These are phyloP conservation scores for Exophiala sp. DNA, from an alignment of 2,329 filamentous ascomycete genomes.

Conservation along the genomic window DNA sequence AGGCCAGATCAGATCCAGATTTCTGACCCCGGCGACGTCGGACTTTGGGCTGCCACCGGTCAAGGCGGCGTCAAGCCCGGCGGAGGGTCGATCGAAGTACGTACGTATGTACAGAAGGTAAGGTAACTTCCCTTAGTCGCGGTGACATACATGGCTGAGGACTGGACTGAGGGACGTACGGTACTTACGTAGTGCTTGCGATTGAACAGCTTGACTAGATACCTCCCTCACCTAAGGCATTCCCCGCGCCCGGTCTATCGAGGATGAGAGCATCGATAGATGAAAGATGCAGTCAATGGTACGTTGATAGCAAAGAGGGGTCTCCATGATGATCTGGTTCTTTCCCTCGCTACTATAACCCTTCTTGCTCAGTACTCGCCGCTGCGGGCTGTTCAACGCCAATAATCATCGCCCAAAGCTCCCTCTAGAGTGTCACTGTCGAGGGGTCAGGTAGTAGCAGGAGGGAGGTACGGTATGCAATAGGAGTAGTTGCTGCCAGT, in stretches of 20 bases:
- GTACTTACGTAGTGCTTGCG: too few species aligned
- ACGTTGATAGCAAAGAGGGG: neutral
- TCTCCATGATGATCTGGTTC: neutral
- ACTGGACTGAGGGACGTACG: constrained; percentile 7
- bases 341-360: constrained; percentile 7
- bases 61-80: too few species aligned
- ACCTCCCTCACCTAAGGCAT: neutral
- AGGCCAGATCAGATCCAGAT: too few species aligned
- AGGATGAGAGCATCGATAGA: neutral
- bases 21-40: too few species aligned
- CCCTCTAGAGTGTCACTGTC: too few species aligned
- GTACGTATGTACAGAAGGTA: too few species aligned
- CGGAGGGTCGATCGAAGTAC: too few species aligned
- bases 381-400: constrained; percentile 11
- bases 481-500: too few species aligned
- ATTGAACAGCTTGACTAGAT: too few species aligned
- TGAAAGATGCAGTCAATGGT: neutral
- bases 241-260: constrained; percentile 1
- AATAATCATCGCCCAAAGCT: constrained; percentile 10
- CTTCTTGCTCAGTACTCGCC: neutral
- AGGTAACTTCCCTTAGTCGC: too few species aligned
- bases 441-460: too few species aligned
- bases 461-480: too few species aligned
- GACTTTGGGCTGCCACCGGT: neutral
- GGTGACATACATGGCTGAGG: constrained; percentile 23